These are phyloP conservation scores for Neostapfia colusana DNA, from an alignment of 176 grass and related monocot species.

Conservation along the genomic window DNA sequence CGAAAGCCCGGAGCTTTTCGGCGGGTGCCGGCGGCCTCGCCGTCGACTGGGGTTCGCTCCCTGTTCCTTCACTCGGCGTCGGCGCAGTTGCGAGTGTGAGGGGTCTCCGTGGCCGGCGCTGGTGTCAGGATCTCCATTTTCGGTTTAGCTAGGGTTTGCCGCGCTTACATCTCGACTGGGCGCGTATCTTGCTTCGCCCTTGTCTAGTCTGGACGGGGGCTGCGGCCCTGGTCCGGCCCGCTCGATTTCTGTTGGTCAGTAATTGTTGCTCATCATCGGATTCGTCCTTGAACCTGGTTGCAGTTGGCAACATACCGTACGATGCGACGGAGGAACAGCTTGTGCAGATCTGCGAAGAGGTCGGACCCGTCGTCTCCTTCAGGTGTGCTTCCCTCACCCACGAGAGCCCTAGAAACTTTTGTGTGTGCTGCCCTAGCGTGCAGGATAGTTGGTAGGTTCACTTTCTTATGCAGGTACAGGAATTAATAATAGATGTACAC, in stretches of 20 bases:
- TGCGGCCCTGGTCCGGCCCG: too few species aligned
- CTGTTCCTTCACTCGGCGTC: background rate
- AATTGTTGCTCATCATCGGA: slow-evolving; percentile 10
- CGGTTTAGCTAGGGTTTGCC: slow-evolving; percentile 36
- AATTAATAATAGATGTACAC: background rate
- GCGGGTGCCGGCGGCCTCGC: background rate
- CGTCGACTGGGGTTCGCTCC: background rate
- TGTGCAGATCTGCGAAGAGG: slow-evolving; percentile 90
- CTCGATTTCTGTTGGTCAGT: background rate
- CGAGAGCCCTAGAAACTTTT: slow-evolving; percentile 14
- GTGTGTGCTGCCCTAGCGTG: background rate
- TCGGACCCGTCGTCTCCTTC: slow-evolving; percentile 92
- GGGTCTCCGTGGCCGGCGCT: background rate
- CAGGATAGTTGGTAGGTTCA: background rate
- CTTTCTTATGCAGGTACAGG: background rate
- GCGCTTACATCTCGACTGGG: background rate
- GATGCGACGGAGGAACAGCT: slow-evolving; percentile 95
- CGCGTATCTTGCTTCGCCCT: background rate
- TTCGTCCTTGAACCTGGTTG: slow-evolving; percentile 26
- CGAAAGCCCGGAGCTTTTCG: background rate
- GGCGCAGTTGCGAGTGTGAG: background rate
- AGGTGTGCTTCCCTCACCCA: slow-evolving; percentile 48
- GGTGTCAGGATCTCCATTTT: background rate
- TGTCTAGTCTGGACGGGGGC: background rate
- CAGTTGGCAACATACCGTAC: slow-evolving; percentile 96